Evolutionary conservation across 108 stramenopile genomes (phyloP), one percentile per base, ranked within the genome.

Genomic region (Pseudonitzschia delicatissima): DNA sequence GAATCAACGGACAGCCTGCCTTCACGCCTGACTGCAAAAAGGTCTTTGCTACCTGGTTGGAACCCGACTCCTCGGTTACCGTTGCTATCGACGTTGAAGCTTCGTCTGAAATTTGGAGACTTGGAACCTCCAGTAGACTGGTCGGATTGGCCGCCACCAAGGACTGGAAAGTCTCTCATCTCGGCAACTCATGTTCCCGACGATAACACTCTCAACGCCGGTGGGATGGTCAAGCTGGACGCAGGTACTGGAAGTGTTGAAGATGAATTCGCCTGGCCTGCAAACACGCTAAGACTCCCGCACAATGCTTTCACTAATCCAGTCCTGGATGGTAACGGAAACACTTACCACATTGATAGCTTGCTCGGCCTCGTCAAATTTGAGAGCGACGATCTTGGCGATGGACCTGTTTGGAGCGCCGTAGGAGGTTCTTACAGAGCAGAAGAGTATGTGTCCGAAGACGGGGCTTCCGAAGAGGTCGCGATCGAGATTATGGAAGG

Each of bases 221-320:
- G 39, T 32, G 63, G 63, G 23, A 64, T 64, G 29, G 45, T 64
- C 8, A n/a, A 45, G 48, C 11, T 64, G 17, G 45, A 64, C 12
- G 63, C 63, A 15, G 8, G 25, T 17, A 45, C 27, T 4, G 63
- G 63, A 18, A 23, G 27, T 26, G 33, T 64, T 27, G 5, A 12
- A 29, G 27, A 45, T 26, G 44, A 64, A 49, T 64, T 48, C 20
- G 44, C 40, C 15, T 64, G 18, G 18, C 6, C 15, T 0, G 15
- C 40, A 15, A 1, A 17, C 32, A 34, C 9, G 15, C 45, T 13
- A 23, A 29, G 47, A 42, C 2, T 49, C 11, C 32, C 33, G 3
- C 63, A 64, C 45, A 64, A 45, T 32, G 63, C 63, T 5, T 64
- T 32, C 17, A 64, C 63, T 4, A 64, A 64, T 48, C 45, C 48